Conservation (phyloP, 1,284 basidiomycete species). For the Caloboletus firmus region DNA sequence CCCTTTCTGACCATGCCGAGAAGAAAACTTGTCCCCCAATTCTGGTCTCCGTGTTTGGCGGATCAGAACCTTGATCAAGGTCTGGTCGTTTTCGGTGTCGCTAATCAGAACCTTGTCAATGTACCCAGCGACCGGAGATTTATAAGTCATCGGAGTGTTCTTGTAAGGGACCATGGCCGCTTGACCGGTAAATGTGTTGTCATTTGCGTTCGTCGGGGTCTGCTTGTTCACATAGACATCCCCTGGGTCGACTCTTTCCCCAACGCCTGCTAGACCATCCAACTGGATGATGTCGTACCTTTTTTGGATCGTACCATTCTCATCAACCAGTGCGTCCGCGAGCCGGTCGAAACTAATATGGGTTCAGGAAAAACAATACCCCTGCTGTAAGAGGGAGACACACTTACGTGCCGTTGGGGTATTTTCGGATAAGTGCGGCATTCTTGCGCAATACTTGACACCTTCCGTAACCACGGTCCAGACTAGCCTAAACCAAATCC, state of each 20-base stretch:
- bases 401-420: slow-evolving; percentile 94
- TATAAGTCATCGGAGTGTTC: slow-evolving; percentile 88
- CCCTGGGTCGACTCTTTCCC: slow-evolving; percentile 89
- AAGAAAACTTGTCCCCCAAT: slow-evolving; percentile 98
- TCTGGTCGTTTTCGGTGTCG: slow-evolving; percentile 93
- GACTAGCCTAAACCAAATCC: slow-evolving; percentile 63
- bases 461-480: slow-evolving; percentile 96
- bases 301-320: slow-evolving; percentile 75
- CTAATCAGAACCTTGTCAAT: slow-evolving; percentile 99
- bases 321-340: slow-evolving; percentile 87
- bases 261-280: slow-evolving; percentile 94
- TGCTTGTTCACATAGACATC: slow-evolving; percentile 98
- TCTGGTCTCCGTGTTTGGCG: slow-evolving; percentile 96
- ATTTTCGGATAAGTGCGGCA: slow-evolving; percentile 90
- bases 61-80: slow-evolving; percentile 98
- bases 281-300: slow-evolving; percentile 89
- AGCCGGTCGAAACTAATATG: slow-evolving; percentile 81
- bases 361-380: slow-evolving; percentile 4
- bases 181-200: slow-evolving; percentile 79
- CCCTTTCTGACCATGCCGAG: slow-evolving; percentile 97
- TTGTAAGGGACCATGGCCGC: slow-evolving; percentile 82
- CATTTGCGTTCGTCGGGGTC: slow-evolving; percentile 87
- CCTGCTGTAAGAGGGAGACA: slow-evolving; percentile 7
- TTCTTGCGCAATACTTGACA: slow-evolving; percentile 98
- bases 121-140: slow-evolving; percentile 88